Evolutionary conservation across 2,329 filamentous ascomycete genomes (phyloP), one percentile per base, ranked within the genome.

Genomic region (Coniella vitis): DNA sequence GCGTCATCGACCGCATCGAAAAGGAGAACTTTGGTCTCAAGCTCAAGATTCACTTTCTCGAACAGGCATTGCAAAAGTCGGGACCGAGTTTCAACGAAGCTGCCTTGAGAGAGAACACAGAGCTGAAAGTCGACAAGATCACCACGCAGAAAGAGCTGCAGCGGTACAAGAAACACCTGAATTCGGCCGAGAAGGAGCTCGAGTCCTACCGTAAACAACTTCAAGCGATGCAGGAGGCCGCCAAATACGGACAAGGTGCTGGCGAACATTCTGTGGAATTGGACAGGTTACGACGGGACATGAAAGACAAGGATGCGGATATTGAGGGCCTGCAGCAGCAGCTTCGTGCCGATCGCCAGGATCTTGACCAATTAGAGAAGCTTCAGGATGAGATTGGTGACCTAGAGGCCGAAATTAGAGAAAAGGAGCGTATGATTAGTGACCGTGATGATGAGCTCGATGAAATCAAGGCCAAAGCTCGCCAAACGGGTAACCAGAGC

Each of bases 11-110:
- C 69, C 87, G 87, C 62, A 91, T 98, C 59, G 90, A 96, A 63
- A 98, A 98, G 71, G 93, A 97, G 63, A 98, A 98, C 63, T 98
- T 97, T 63, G 89, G 89, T 20, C 75, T 98, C 47, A 97, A 97
- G 67, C 78, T 97, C 58, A 96, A 95, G 67, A 95, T 97, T 46
- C 90, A 97, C 66, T 98, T 95, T 64, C 76, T 98, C 48, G 90
- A 98, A 65, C 89, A 97, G 58, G 87, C 88, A 13, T 70, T 98
- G 43, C 81, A 84, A 46, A 95, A 94, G 64, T 81, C 86, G 47
- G 91, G 91, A 1, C 90, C 88, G 7, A 89, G 90, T 48, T 93
- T 90, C 71, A 94, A 90, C 60, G 86, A 95, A 65, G 82, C 83
- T 25, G 89, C 91, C 3, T 72, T 98, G 22, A 89, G 87, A 63